A percentile compares a stretch with the other conserved stretches of the same genome.
These are phyloP conservation scores for Cucumis cinereus DNA, from an alignment of 306 rosid genomes.

Conservation along the genomic window DNA sequence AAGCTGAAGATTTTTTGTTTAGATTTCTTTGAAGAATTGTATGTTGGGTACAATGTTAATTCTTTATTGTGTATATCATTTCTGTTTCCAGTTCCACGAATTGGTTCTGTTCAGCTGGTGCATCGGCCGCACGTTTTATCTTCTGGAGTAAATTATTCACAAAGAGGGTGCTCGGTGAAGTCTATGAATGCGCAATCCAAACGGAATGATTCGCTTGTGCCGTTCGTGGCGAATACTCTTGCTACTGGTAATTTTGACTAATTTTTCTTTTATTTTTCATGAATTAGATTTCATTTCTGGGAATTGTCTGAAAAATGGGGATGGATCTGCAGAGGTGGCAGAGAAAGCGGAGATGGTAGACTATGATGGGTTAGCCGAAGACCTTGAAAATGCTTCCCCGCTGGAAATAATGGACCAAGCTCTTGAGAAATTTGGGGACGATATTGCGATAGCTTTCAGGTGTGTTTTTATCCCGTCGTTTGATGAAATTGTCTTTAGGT, in stretches of 20 bases:
- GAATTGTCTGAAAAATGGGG: neutral
- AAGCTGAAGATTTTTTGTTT: neutral
- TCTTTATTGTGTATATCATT: neutral
- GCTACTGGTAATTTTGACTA: constrained; percentile 27
- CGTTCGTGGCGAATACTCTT: constrained; percentile 17
- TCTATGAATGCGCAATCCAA: constrained; percentile 34
- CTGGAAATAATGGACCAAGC: constrained; percentile 67
- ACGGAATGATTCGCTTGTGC: constrained; percentile 37
- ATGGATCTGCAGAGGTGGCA: constrained; percentile 37
- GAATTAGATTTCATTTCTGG: neutral
- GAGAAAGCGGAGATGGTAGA: constrained; percentile 40
- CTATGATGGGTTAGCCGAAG: constrained; percentile 29
- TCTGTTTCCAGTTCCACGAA: constrained; percentile 34
- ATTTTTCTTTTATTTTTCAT: neutral
- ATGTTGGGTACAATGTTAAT: neutral
- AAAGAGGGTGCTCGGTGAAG: constrained; percentile 25
- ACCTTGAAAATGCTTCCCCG: constrained; percentile 65
- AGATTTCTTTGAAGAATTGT: neutral
- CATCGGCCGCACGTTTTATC: constrained; percentile 16
- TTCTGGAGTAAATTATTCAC: constrained; percentile 18
- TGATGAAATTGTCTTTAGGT: neutral
- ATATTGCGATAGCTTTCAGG: constrained; percentile 92
- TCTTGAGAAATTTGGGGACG: constrained; percentile 56
- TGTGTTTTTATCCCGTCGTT: neutral
- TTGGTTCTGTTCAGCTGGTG: constrained; percentile 25